A percentile compares a stretch with the other conserved stretches of the same genome.
Evolutionary conservation across 2,329 filamentous ascomycete species (phyloP).

Genomic region (Paecilomyces niveus): DNA sequence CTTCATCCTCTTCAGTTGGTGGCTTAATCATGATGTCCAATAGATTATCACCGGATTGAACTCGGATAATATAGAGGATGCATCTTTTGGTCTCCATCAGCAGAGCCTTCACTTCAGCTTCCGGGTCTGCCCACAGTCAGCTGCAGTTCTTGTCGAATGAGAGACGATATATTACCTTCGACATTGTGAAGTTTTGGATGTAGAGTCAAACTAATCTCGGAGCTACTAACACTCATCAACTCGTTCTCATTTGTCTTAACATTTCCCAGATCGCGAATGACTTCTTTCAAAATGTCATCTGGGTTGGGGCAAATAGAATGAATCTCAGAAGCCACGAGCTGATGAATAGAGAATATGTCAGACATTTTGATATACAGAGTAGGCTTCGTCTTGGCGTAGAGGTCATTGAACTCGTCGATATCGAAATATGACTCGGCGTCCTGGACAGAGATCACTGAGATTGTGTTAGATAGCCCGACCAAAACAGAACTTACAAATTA

Average conservation of each 20-base stretch:
- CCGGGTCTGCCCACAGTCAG: constrained; percentile 57
- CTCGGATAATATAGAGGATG: constrained; percentile 92
- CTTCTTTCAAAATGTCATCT: constrained; percentile 84
- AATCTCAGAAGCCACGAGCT: constrained; percentile 73
- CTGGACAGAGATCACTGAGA: constrained; percentile 67
- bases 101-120: constrained; percentile 81
- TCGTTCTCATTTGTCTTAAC: constrained; percentile 96
- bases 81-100: constrained; percentile 99
- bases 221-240: constrained; percentile 75
- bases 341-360: constrained; percentile 95
- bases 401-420: constrained; percentile 97
- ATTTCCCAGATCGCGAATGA: constrained; percentile 87
- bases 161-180: constrained; percentile 47
- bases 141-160: not conserved
- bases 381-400: constrained; percentile 92
- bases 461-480: constrained; percentile 23
- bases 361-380: constrained; percentile 99
- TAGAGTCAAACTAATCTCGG: constrained; percentile 84
- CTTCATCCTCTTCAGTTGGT: constrained; percentile 78
- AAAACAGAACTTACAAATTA: not conserved
- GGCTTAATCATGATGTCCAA: constrained; percentile 92
- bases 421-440: constrained; percentile 90
- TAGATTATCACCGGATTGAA: constrained; percentile 86
- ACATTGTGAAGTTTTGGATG: constrained; percentile 84
- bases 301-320: constrained; percentile 67